Base-by-base conservation (phyloP, 352 stramenopile genomes). In the Pelagophyceae sp. region DNA sequence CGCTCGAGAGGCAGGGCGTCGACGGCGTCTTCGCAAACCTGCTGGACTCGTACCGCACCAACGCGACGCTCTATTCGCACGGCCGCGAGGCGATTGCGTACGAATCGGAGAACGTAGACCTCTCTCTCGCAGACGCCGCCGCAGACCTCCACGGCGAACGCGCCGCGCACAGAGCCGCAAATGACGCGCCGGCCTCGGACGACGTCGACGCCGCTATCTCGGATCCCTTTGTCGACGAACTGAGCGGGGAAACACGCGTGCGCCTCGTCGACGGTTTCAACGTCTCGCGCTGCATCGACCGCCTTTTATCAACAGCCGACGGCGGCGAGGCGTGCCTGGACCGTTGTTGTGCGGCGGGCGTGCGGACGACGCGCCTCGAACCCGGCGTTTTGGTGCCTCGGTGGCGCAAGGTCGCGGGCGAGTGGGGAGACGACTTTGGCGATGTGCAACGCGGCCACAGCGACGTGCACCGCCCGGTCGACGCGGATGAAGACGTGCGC, bases 11-110 rank as follows among this genome's bases (percentile, higher is more conserved):
- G 78, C 95, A 96, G 75, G 84, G 82, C n/a, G 89, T 96, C 86
- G 88, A 96, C 79, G 35, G 93, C 37, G 91, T 96, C 19, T 85
- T 96, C 11, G 91, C 91, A 1, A 96, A 96, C 80, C 86, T 94
- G 76, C 87, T 96, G 29, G 83, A 91, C 31, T 50, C 63, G 5
- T 72, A 72, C 35, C 6, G 6, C 15, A 45, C 29, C 15, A 11
- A 29, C 29, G 63, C 63, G 63, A 45, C 35, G 31, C 29, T 72
- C 63, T 35, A 72, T 29, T 11, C 58, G 23, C 23, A n/a, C n/a
- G n/a, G n/a, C n/a, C n/a, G n/a, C n/a, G n/a, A n/a, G n/a, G n/a
- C n/a, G n/a, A n/a, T n/a, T n/a, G n/a, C n/a, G n/a, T n/a, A n/a
- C n/a, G n/a, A n/a, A n/a, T n/a, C n/a, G n/a, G n/a, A n/a, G n/a